Evolutionary conservation across 257 asterid species (phyloP).

Genomic region (Apocynum venetum): DNA sequence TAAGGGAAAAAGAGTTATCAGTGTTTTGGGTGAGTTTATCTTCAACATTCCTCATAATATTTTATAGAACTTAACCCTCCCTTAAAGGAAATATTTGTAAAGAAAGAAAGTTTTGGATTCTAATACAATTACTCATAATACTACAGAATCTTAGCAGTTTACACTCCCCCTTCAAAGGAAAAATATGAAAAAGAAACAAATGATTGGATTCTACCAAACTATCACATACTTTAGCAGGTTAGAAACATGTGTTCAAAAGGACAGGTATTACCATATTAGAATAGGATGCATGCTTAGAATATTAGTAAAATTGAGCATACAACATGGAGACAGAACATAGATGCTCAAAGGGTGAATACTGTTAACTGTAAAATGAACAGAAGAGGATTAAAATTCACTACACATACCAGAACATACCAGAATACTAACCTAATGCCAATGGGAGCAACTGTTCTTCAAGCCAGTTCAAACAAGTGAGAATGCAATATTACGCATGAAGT

Average conservation of each 20-base stretch:
- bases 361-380: no score
- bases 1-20: not conserved
- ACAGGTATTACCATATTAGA: no score
- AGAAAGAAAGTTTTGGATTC: no score
- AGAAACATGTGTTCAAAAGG: not conserved
- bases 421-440: not conserved
- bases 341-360: no score
- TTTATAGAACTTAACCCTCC: not conserved
- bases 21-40: not conserved
- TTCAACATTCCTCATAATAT: not conserved
- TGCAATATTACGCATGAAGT: not conserved
- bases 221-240: not conserved
- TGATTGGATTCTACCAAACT: not conserved
- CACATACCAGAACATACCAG: no score
- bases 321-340: not conserved
- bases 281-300: no score
- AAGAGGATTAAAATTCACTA: no score
- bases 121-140: no score
- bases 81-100: not conserved
- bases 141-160: no score
- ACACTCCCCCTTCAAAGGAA: not conserved
- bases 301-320: not conserved
- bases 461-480: no score
- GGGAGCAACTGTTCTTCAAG: not conserved
- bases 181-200: no score